Evolutionary conservation across 2,329 filamentous ascomycete genomes (phyloP).

Genomic region (Escovopsis weberi): DNA sequence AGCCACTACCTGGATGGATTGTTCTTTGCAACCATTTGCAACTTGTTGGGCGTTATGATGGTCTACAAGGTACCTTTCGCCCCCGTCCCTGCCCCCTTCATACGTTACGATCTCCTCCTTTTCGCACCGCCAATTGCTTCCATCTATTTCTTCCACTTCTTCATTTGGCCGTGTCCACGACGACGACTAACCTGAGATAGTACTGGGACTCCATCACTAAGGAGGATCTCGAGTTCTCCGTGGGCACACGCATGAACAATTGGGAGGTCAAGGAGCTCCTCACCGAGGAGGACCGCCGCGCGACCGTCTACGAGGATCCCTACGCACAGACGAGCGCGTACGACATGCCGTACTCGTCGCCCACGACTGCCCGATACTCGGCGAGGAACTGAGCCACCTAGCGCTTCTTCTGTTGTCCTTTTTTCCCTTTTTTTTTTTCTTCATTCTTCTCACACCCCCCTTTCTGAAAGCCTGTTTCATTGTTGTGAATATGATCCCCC

Average conservation of each 20-base stretch:
- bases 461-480: background rate
- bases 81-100: too few species aligned
- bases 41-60: constrained; percentile 96
- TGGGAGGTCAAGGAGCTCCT: constrained; percentile 95
- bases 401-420: background rate
- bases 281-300: constrained; percentile 63
- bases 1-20: constrained; percentile 90
- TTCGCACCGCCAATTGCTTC: too few species aligned
- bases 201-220: constrained; percentile 99
- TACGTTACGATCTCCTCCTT: too few species aligned
- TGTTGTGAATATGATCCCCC: too few species aligned
- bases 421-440: constrained; percentile 2
- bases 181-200: constrained; percentile 28
- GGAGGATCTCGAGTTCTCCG: constrained; percentile 95
- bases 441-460: background rate
- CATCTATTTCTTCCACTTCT: too few species aligned
- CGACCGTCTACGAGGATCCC: constrained; percentile 59
- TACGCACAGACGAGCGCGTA: constrained; percentile 42
- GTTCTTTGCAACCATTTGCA: constrained; percentile 89
- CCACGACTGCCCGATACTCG: constrained; percentile 28
- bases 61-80: constrained; percentile 66
- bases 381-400: constrained; percentile 26
- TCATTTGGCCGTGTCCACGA: too few species aligned
- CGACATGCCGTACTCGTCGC: constrained; percentile 38
- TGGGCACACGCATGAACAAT: constrained; percentile 87